Conservation (phyloP, 352 stramenopile genomes). For the Globisporangium perplexum region DNA sequence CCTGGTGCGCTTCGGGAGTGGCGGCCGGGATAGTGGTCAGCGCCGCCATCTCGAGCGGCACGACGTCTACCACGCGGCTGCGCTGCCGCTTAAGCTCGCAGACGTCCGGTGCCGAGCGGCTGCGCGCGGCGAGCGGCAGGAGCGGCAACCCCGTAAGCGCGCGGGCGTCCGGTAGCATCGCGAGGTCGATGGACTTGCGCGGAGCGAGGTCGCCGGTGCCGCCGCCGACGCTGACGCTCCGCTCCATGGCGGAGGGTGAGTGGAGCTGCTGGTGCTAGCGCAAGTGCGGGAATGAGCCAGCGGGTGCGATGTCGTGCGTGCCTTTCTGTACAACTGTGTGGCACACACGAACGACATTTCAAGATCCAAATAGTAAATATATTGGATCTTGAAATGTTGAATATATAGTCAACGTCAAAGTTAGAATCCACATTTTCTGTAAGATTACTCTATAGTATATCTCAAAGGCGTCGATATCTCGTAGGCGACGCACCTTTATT, state of each 20-base stretch:
- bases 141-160: too few species aligned
- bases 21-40: too few species aligned
- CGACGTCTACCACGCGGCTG: background rate
- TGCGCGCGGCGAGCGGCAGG: background rate
- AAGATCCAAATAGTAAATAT: too few species aligned
- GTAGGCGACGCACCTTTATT: background rate
- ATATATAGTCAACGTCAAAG: too few species aligned
- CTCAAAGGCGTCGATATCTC: background rate
- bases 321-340: too few species aligned
- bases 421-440: too few species aligned
- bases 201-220: conserved; percentile 1
- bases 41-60: conserved; percentile 4
- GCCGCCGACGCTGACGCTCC: background rate
- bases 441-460: background rate
- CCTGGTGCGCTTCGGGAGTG: too few species aligned
- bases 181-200: conserved; percentile 15
- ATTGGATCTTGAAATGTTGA: too few species aligned
- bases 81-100: background rate
- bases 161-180: conserved; percentile 8
- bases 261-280: too few species aligned
- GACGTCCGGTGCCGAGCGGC: background rate
- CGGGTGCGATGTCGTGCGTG: too few species aligned
- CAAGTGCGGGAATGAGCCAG: too few species aligned
- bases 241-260: background rate
- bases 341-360: too few species aligned